phyloP scores from a whole-genome alignment of 2,329 filamentous ascomycete genomes.

The Colletotrichum sansevieriae region DNA sequence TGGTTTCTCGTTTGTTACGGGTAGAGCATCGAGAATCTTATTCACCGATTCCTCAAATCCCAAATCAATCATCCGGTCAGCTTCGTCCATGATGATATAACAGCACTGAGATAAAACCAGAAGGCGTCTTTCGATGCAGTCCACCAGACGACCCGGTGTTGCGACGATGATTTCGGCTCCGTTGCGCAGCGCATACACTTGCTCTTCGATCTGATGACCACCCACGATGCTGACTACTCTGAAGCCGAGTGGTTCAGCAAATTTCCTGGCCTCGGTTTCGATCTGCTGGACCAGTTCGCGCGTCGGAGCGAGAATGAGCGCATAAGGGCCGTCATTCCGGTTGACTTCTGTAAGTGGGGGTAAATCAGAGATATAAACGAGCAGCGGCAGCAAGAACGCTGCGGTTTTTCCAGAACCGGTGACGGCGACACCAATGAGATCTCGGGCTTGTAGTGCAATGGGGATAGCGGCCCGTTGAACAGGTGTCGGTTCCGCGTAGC shows the following conservation, averaged over 20 bases:
- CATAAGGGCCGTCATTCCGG: slow-evolving; percentile 95
- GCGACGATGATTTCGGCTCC: slow-evolving; percentile 98
- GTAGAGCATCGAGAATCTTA: slow-evolving; percentile 95
- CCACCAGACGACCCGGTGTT: slow-evolving; percentile 96
- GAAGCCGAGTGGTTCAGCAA: slow-evolving; percentile 90
- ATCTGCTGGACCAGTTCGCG: slow-evolving; percentile 98
- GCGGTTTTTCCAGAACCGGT: slow-evolving; percentile 99
- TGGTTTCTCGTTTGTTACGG: slow-evolving; percentile 93
- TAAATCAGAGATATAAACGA: slow-evolving; percentile 94
- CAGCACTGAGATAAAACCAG: slow-evolving; percentile 96
- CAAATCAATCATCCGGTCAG: slow-evolving; percentile 98
- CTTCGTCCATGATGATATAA: slow-evolving; percentile 99
- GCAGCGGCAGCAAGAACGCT: slow-evolving; percentile 89
- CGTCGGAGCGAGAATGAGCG: slow-evolving; percentile 95
- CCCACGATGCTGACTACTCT: slow-evolving; percentile 98
- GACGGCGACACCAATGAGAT: slow-evolving; percentile 97
- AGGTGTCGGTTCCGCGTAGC: slow-evolving; percentile 91
- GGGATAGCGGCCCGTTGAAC: slow-evolving; percentile 96
- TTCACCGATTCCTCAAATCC: slow-evolving; percentile 98
- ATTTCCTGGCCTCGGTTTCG: slow-evolving; percentile 92
- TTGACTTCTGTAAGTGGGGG: slow-evolving; percentile 86
- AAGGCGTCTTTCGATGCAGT: slow-evolving; percentile 94
- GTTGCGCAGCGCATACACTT: slow-evolving; percentile 88
- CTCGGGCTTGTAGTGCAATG: slow-evolving; percentile 90
- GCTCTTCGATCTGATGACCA: slow-evolving; percentile 94